Evolutionary conservation across 306 rosid genomes (phyloP), one percentile per base, ranked within the genome.

Genomic region (Urtica urens): DNA sequence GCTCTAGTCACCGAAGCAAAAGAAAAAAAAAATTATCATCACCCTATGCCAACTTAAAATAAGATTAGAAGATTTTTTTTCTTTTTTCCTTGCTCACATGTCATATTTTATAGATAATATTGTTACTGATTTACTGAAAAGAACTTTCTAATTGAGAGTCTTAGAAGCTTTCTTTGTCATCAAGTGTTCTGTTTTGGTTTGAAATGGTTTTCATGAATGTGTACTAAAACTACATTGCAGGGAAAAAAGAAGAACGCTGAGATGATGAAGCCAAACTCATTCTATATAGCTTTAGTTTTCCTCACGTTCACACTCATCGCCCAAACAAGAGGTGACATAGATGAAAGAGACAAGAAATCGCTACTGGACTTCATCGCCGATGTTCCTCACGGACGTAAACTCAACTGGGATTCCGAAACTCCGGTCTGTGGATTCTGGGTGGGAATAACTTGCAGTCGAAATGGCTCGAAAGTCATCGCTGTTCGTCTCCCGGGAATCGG

Each of bases 401-500:
- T 83, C 31, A 74, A 83, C 51, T 83, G 90, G 94, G 67, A 65
- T 58, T 49, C 70, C 7, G 29, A 61, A 38, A 77, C 76, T 57
- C 54, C 85, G 12, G 51, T 83, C 10, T 83, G 94, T 67, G 58
- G 43, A 50, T 67, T 82, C 38, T 83, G 94, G 94, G 64, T 62
- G 22, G 94, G 94, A 64, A 52, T 83, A 57, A 69, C 29, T 21
- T 83, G 94, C 67, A 77, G n/a, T 23, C 43, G 23, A 19, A 45
- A 72, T 35, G 72, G 42, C 28, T 55, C 78, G 0, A 74, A 68
- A 40, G 94, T 83, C 43, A 8, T 46, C 42, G 60, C 76, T 10
- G 26, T 83, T 26, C 57, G 88, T 60, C 86, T 83, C 23, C 90
- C 96, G 0, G 96, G 76, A 15, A 64, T 53, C 43, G 86, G 94